Percentiles rank a stretch among this genome's conserved stretches.
phyloP scores from a whole-genome alignment of 2,329 filamentous ascomycete genomes.

The Cercospora sp. region DNA sequence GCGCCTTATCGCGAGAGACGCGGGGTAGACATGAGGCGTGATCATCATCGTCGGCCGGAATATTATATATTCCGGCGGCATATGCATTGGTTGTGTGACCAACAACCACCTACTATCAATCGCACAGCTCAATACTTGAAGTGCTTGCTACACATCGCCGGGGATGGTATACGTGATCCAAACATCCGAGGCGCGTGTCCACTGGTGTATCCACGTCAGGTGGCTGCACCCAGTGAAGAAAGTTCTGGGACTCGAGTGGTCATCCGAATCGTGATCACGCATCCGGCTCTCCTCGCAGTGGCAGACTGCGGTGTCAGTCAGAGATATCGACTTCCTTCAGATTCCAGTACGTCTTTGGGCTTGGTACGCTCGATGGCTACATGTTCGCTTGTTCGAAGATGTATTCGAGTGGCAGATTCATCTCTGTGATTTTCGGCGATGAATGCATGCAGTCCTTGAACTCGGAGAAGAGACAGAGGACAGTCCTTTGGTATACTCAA shows the following conservation, averaged over 20 bases:
- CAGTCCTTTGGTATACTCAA: neutral
- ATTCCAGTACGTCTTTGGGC: too few species aligned
- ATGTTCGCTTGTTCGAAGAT: neutral
- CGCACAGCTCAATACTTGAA: neutral
- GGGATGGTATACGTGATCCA: too few species aligned
- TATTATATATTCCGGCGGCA: neutral
- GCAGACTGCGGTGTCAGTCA: too few species aligned
- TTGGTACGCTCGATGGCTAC: neutral
- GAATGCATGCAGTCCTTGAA: neutral
- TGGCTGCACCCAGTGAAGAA: too few species aligned
- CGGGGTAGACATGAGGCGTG: slow-evolving; percentile 10
- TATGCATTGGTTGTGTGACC: neutral
- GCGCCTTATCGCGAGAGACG: slow-evolving; percentile 1
- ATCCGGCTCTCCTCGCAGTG: too few species aligned
- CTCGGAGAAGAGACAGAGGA: too few species aligned
- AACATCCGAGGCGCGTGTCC: too few species aligned
- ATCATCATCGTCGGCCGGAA: slow-evolving; percentile 2
- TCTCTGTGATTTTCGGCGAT: neutral
- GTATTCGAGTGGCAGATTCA: neutral
- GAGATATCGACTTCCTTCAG: too few species aligned
- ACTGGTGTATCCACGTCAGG: too few species aligned
- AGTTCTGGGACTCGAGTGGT: too few species aligned
- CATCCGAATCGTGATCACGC: too few species aligned
- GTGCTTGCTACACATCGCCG: neutral
- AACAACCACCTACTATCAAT: neutral